Conservation (phyloP, 768 basidiomycete genomes). For the Termitomyces eurrhizus region DNA sequence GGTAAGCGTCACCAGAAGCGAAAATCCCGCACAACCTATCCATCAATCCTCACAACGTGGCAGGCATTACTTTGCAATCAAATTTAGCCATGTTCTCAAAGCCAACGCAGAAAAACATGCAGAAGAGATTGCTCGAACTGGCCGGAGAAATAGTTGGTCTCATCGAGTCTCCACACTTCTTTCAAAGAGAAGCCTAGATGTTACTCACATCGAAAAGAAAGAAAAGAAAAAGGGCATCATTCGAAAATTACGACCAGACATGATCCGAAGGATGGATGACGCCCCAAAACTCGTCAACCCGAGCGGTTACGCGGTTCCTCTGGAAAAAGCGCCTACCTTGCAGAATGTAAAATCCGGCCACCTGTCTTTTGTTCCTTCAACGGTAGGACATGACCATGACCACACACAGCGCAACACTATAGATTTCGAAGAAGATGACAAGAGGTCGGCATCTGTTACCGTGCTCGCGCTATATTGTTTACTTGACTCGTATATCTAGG, state of each 20-base stretch:
- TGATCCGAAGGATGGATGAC: constrained; percentile 74
- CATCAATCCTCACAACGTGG: constrained; percentile 7
- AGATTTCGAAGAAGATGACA: constrained; percentile 5
- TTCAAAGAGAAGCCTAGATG: constrained; percentile 23
- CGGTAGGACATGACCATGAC: not conserved
- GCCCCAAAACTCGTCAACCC: constrained; percentile 70
- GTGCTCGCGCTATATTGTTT: not conserved
- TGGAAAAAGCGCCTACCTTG: constrained; percentile 18
- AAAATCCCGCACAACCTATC: constrained; percentile 7
- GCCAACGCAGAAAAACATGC: constrained; percentile 9
- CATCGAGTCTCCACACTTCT: constrained; percentile 29
- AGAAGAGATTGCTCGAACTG: constrained; percentile 7
- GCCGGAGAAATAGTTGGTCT: constrained; percentile 18
- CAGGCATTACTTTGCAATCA: constrained; percentile 68
- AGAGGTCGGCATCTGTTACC: constrained; percentile 1
- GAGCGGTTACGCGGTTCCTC: constrained; percentile 50
- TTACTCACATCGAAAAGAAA: constrained; percentile 20
- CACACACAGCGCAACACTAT: constrained; percentile 1
- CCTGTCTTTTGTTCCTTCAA: constrained; percentile 18
- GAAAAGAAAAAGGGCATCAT: constrained; percentile 22
- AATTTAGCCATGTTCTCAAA: constrained; percentile 41
- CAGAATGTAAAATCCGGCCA: constrained; percentile 13
- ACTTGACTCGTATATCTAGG: constrained; percentile 4
- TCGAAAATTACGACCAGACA: constrained; percentile 54
- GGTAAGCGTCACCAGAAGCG: constrained; percentile 34